Percentiles rank a stretch among this genome's conserved stretches.
Conservation (phyloP, 2,329 filamentous ascomycete genomes). For the Curvularia sp. region DNA sequence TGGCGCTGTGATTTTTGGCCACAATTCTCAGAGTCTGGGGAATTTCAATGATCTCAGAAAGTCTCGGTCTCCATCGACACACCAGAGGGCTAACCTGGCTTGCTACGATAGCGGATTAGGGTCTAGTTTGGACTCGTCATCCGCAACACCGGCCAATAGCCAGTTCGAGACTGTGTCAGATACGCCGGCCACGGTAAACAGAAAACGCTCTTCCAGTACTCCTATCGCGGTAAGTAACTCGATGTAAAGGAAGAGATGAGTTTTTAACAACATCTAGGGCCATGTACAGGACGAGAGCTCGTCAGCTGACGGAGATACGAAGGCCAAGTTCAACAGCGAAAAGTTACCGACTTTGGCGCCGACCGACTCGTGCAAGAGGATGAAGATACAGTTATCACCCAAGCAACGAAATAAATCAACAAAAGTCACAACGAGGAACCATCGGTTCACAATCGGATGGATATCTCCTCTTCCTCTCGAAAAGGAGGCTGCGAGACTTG, state of each 20-base stretch:
- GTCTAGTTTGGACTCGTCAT: background rate
- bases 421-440: background rate
- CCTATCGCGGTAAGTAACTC: background rate
- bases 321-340: background rate
- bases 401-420: background rate
- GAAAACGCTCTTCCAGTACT: background rate
- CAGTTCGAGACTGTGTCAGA: background rate
- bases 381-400: background rate
- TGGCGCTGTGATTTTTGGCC: background rate
- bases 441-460: slow-evolving; percentile 44
- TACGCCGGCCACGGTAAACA: background rate
- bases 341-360: background rate
- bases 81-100: background rate
- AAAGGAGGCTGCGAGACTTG: slow-evolving; percentile 36
- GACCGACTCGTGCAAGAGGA: background rate
- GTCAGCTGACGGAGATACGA: background rate
- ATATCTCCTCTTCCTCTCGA: slow-evolving; percentile 45
- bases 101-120: background rate
- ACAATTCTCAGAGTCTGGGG: background rate
- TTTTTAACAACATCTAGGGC: background rate
- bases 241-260: background rate
- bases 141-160: background rate
- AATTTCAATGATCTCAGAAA: background rate
- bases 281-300: background rate
- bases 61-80: background rate